Evolutionary conservation across 495 filamentous ascomycete species (phyloP).

Genomic region (Talaromyces adpressus): DNA sequence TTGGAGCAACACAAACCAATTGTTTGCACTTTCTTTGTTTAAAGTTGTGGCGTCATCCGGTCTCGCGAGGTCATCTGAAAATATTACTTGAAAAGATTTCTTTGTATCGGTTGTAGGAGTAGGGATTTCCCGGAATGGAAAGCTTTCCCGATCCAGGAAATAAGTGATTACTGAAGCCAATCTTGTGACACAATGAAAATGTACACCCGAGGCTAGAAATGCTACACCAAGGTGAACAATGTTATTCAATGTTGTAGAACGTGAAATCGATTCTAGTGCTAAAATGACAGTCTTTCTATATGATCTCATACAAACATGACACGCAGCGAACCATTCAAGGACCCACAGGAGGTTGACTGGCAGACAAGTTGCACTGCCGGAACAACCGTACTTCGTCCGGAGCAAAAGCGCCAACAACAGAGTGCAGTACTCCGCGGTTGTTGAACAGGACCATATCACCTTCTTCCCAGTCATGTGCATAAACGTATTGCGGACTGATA

Average conservation of each 20-base stretch:
- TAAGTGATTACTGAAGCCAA: not conserved
- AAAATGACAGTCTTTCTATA: not conserved
- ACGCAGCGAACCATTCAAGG: constrained; percentile 14
- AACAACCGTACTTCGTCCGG: constrained; percentile 65
- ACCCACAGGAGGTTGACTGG: constrained; percentile 44
- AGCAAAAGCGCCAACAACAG: constrained; percentile 65
- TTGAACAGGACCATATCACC: constrained; percentile 69
- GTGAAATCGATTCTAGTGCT: not conserved
- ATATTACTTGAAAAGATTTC: not conserved
- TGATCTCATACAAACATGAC: not conserved
- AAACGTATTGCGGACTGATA: constrained; percentile 59
- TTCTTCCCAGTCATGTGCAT: constrained; percentile 68
- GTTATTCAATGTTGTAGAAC: not conserved
- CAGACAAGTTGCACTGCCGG: constrained; percentile 69
- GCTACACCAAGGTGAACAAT: not conserved
- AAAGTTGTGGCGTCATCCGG: not conserved
- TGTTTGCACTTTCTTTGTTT: not conserved
- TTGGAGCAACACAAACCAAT: not conserved
- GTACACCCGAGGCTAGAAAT: not conserved
- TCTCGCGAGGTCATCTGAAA: not conserved
- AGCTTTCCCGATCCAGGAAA: not conserved
- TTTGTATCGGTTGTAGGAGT: not conserved
- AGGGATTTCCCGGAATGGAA: not conserved
- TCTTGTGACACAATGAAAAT: not conserved
- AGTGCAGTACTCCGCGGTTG: constrained; percentile 64